phyloP scores from a whole-genome alignment of 2,329 filamentous ascomycete species.

The Colletotrichum musicola region DNA sequence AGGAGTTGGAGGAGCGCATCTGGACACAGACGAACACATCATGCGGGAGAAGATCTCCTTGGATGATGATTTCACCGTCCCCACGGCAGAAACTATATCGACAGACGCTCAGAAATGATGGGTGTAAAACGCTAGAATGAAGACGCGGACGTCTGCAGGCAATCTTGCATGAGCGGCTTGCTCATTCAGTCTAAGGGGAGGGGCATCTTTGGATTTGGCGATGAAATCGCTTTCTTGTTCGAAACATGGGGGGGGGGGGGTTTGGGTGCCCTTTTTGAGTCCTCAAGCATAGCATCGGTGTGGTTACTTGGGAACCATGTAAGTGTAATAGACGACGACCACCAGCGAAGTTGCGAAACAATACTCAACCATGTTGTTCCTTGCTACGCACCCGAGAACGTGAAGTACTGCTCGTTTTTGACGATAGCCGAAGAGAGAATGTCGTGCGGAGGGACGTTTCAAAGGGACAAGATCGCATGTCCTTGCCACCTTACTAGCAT shows the following conservation, averaged over 20 bases:
- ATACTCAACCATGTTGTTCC: not conserved
- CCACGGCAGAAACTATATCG: conserved; percentile 15
- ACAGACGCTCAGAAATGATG: conserved; percentile 27
- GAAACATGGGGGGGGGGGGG: not conserved
- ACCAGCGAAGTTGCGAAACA: not conserved
- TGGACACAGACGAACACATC: conserved; percentile 39
- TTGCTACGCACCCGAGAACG: not conserved
- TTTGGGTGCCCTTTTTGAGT: not conserved
- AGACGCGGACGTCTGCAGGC: conserved; percentile 12
- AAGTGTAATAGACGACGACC: conserved; percentile 16
- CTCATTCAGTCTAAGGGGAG: not conserved
- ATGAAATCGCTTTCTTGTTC: not conserved
- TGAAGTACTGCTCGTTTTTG: no score
- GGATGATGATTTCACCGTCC: conserved; percentile 29
- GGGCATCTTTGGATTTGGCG: not conserved
- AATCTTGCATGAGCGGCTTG: conserved; percentile 19
- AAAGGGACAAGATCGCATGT: no score
- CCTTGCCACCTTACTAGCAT: no score
- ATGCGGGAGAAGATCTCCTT: conserved; percentile 37
- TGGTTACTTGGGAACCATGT: conserved; percentile 15
- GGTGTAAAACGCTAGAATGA: conserved; percentile 22
- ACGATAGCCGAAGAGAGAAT: no score
- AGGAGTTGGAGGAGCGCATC: conserved; percentile 44
- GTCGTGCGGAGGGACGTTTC: no score
- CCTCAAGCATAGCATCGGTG: conserved; percentile 31